Evolutionary conservation across 345 rosid genomes (phyloP), one percentile per base, ranked within the genome.

Genomic region (Boechera stricta): DNA sequence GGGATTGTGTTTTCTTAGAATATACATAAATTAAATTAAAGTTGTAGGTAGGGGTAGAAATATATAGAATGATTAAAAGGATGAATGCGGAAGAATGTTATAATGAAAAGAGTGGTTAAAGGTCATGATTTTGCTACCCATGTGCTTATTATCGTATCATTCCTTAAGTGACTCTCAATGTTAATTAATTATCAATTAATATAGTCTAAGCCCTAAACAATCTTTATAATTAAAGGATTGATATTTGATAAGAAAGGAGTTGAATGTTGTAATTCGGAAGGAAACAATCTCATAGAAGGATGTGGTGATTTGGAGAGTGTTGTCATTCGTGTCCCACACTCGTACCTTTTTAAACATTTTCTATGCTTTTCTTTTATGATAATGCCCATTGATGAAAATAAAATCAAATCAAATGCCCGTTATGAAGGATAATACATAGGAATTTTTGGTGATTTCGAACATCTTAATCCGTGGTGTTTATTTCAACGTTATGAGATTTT

Each of bases 91-190:
- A 47, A 71, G 9, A 56, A 48, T 45, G 59, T 48, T 36, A 61
- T 72, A 4, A 62, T 72, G 69, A 31, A 6, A 8, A 51, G 39
- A 51, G 69, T 72, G 61, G 76, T 62, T 72, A 72, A 9, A 72
- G 3, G 31, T 49, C n/a, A 62, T 62, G 41, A 62, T 72, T 62
- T 49, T 62, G 69, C 39, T n/a, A 49, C 76, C 76, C 76, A 72
- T 72, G 39, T 72, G 7, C 51, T 72, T 12, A 48, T 49, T 28
- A 48, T 72, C 59, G 5, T 48, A 72, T 58, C 42, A 0, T 16
- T 33, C 10, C 10, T 15, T 47, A 45, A 24, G 32, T 57, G 65
- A 4, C 13, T 70, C 45, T 45, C 15, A 21, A 13, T 47, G 5
- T 4, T 47, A 71, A 45, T 57, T 16, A 29, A 21, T 58, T 12